These are phyloP conservation scores for Nigrospora sphaerica DNA, from an alignment of 2,329 filamentous ascomycete genomes.

Conservation along the genomic window DNA sequence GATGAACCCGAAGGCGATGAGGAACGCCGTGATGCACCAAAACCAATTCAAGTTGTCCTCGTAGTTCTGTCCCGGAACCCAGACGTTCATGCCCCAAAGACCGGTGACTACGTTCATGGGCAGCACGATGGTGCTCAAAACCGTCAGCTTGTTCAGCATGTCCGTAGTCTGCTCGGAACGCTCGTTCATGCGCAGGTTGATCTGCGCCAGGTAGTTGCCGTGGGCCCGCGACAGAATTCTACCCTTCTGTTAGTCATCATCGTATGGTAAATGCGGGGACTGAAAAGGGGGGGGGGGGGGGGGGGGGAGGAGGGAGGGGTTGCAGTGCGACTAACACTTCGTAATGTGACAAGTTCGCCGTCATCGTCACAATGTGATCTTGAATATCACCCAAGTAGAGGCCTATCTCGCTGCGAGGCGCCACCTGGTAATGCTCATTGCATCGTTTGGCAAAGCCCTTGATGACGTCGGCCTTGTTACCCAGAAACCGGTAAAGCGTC, in stretches of 20 bases:
- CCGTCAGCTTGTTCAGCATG: constrained; percentile 88
- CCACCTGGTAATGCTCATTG: constrained; percentile 96
- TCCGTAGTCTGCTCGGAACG: constrained; percentile 93
- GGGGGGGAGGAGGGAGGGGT: background rate
- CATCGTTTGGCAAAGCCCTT: constrained; percentile 98
- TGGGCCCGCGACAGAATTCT: constrained; percentile 88
- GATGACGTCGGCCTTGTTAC: constrained; percentile 98
- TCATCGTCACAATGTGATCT: constrained; percentile 99
- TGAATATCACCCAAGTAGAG: constrained; percentile 96
- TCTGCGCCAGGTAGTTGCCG: constrained; percentile 96
- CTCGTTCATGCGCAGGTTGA: constrained; percentile 99
- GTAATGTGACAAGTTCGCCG: constrained; percentile 88
- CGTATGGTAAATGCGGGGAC: background rate
- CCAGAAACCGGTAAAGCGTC: constrained; percentile 84
- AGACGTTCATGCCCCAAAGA: constrained; percentile 98
- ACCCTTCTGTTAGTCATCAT: constrained; percentile 2
- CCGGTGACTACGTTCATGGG: constrained; percentile 99
- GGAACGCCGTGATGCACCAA: constrained; percentile 63
- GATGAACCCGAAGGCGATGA: constrained; percentile 70
- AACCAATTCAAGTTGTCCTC: constrained; percentile 74
- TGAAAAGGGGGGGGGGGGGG: background rate
- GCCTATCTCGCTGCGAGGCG: constrained; percentile 92
- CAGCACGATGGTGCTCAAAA: constrained; percentile 91
- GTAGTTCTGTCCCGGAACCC: constrained; percentile 84
- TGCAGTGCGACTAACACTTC: constrained; percentile 74